Evolutionary conservation across 2,329 filamentous ascomycete species (phyloP).

Genomic region (Arachnopeziza araneosa): DNA sequence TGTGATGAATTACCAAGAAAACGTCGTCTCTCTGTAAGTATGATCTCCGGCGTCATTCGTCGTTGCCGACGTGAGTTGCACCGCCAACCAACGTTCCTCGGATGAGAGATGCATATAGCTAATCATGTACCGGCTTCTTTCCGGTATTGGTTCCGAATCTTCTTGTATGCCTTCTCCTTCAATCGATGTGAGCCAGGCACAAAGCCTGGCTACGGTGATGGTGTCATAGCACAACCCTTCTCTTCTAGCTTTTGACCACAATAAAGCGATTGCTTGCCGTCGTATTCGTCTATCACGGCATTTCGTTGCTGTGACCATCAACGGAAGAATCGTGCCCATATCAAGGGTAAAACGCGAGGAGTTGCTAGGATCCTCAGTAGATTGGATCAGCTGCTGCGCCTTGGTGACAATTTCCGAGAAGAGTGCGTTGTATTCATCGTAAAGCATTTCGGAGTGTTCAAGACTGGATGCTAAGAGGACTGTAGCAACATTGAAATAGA

Average conservation of each 20-base stretch:
- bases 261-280: conserved; percentile 25
- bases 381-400: conserved; percentile 23
- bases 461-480: conserved; percentile 27
- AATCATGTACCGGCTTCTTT: conserved; percentile 23
- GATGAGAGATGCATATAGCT: conserved; percentile 28
- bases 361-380: conserved; percentile 26
- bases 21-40: conserved; percentile 28
- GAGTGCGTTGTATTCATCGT: conserved; percentile 26
- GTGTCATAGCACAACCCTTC: conserved; percentile 30
- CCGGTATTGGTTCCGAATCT: conserved; percentile 24
- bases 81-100: conserved; percentile 28
- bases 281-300: conserved; percentile 27
- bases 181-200: conserved; percentile 29
- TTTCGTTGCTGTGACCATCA: conserved; percentile 28
- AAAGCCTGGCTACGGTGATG: conserved; percentile 27
- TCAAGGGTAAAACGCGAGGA: conserved; percentile 29
- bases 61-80: conserved; percentile 25
- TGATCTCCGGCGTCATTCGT: conserved; percentile 21
- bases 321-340: conserved; percentile 29
- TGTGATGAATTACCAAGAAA: conserved; percentile 28
- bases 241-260: conserved; percentile 29
- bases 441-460: conserved; percentile 27
- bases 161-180: conserved; percentile 28
- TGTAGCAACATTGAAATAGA: conserved; percentile 29
- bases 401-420: conserved; percentile 29